Base-by-base conservation (phyloP, 805 yeast genomes). In the Candida andamanensis region DNA sequence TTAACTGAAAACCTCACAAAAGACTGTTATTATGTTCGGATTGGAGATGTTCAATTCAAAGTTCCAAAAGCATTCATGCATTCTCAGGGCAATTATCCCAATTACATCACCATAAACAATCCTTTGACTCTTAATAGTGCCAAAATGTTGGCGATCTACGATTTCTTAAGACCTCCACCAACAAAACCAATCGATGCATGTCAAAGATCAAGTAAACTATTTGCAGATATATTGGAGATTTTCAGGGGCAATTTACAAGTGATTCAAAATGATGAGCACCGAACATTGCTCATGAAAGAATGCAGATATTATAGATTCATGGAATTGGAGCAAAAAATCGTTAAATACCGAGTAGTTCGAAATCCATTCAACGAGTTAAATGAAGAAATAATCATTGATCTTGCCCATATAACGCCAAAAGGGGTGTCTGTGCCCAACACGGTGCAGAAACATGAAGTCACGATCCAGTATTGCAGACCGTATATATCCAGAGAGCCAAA, bases 111-210 rank as follows among this genome's bases (percentile, higher is more conserved):
- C 8, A 60, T 85, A 22, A 72, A 82, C 2, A 72, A 74, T 20
- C 60, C 76, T 1, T 51, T 78, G 14, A 62, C 75, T 37, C 51
- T 61, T 3, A 79, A 77, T 37, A 71, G 77, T 8, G 43, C 45
- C 11, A 35, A 44, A 4, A 34, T 49, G 1, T 64, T 70, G 15
- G 60, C 63, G 13, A 42, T 63, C 8, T 17, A 19, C 10, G 63
- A 69, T 22, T 54, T 79, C 44, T 55, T 82, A 3, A 58, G 95
- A 23, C 96, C 96, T 1, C 95, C 95, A 3, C 85, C 92, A 1
- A 71, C 76, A 36, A 68, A 74, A 7, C 82, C 84, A 0, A 63
- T 78, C 3, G 63, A 68, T 1, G 69, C 69, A 3, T 56, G 71
- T 3, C 57, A 67, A 21, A 62, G 86, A 39, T 71, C 79, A 2